Conservation (phyloP, 208 protist genomes). For the Zelonia costaricensis region DNA sequence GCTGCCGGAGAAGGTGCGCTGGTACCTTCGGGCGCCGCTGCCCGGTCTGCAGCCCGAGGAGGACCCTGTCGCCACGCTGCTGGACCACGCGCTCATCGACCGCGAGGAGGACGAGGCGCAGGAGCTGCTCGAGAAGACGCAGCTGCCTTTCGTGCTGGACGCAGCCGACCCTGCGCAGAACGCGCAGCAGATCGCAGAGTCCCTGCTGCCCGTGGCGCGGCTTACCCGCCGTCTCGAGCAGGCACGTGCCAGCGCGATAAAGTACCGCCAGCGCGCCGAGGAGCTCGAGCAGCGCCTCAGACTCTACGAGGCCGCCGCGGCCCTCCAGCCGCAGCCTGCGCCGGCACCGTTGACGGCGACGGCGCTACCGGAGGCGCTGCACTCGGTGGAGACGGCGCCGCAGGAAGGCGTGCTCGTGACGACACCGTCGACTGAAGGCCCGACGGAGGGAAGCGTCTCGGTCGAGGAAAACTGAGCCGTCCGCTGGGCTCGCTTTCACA, state of each 20-base stretch:
- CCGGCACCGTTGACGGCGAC: no score
- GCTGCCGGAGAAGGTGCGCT: conserved; percentile 25
- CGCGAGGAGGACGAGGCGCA: conserved; percentile 28
- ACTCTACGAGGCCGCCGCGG: not conserved
- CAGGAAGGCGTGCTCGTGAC: not conserved
- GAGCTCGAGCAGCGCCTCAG: conserved; percentile 19
- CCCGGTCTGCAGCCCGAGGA: conserved; percentile 12
- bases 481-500: no score
- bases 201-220: conserved; percentile 18
- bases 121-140: conserved; percentile 24
- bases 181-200: conserved; percentile 10
- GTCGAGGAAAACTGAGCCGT: not conserved
- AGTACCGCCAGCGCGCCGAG: conserved; percentile 7
- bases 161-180: conserved; percentile 1
- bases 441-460: not conserved
- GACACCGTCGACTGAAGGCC: not conserved
- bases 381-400: no score
- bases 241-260: conserved; percentile 7
- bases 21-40: conserved; percentile 20
- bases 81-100: conserved; percentile 32
- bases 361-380: no score
- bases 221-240: conserved; percentile 9
- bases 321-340: not conserved
- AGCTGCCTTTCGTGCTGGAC: not conserved
- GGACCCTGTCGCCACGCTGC: conserved; percentile 27